A percentile compares a stretch with the other conserved stretches of the same genome.
phyloP scores from a whole-genome alignment of 345 rosid genomes.

The Gossypium anomalum region DNA sequence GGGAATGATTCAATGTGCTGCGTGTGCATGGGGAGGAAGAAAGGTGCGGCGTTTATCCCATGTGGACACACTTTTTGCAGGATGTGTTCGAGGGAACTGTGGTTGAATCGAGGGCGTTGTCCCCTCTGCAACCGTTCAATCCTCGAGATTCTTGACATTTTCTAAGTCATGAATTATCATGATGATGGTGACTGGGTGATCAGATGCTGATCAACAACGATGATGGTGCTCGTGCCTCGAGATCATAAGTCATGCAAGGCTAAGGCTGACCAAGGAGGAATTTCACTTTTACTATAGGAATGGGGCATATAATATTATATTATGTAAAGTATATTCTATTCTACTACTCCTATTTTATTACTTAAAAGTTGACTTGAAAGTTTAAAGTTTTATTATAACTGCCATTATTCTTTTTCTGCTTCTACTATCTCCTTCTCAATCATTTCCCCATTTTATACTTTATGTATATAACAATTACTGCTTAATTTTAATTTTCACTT shows the following conservation, averaged over 20 bases:
- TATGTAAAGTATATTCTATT: neutral
- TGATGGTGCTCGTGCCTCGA: neutral
- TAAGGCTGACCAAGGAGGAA: neutral
- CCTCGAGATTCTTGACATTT: conserved; percentile 62
- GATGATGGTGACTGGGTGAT: neutral
- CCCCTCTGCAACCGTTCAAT: conserved; percentile 75
- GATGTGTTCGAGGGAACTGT: conserved; percentile 68
- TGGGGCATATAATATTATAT: too few relatives aligned
- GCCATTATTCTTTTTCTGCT: neutral
- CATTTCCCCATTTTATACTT: neutral
- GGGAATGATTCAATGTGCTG: conserved; percentile 61
- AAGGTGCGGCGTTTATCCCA: conserved; percentile 77
- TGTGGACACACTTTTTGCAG: conserved; percentile 85
- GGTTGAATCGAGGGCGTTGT: conserved; percentile 65
- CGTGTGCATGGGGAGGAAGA: conserved; percentile 76
- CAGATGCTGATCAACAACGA: neutral
- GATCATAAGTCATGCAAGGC: neutral
- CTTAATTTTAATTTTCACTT: neutral
- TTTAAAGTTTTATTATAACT: neutral
- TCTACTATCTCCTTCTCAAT: neutral
- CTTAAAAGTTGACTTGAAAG: neutral
- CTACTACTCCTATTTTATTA: neutral
- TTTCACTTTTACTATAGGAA: neutral
- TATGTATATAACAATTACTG: neutral
- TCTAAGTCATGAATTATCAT: conserved; percentile 17